Conservation (phyloP, 176 grass and related monocot species). For the Aegilops sharonensis region DNA sequence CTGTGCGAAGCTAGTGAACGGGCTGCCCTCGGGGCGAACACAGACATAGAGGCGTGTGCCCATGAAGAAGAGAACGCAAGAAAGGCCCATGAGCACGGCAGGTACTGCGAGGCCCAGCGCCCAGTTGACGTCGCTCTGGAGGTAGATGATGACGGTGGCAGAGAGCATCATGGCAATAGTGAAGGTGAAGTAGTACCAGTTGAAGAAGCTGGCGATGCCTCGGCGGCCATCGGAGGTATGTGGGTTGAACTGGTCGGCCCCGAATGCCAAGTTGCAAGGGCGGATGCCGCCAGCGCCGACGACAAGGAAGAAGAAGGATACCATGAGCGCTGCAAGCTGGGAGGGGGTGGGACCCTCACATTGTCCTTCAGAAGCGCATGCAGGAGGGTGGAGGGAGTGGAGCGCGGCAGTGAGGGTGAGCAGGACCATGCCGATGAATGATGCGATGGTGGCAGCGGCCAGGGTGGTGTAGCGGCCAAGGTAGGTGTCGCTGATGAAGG, state of each 20-base stretch:
- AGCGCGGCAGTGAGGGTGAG: conserved; percentile 71
- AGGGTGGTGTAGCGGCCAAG: conserved; percentile 71
- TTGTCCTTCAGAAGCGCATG: neutral
- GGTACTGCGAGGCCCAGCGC: conserved; percentile 24
- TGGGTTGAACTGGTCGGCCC: conserved; percentile 76
- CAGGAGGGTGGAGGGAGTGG: conserved; percentile 25
- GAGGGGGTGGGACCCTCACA: neutral
- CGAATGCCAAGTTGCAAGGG: conserved; percentile 77
- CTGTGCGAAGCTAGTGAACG: conserved; percentile 48
- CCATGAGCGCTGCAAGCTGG: conserved; percentile 49
- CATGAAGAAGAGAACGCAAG: neutral
- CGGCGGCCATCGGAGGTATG: neutral
- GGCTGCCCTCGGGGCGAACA: conserved; percentile 1
- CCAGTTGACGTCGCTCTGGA: conserved; percentile 72
- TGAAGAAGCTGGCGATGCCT: conserved; percentile 46
- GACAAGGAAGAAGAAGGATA: conserved; percentile 37
- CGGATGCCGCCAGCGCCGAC: conserved; percentile 73
- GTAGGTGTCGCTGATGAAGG: conserved; percentile 26
- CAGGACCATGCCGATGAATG: conserved; percentile 64
- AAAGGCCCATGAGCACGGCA: no score
- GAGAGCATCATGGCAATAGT: conserved; percentile 61
- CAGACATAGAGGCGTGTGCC: conserved; percentile 52
- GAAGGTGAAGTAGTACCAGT: conserved; percentile 84
- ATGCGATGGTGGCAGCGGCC: conserved; percentile 41
- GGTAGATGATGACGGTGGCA: conserved; percentile 67